A percentile compares a stretch with the other conserved stretches of the same genome.
Evolutionary conservation across 768 basidiomycete species (phyloP).

Genomic region (Rubroboletus pulcherrimus): DNA sequence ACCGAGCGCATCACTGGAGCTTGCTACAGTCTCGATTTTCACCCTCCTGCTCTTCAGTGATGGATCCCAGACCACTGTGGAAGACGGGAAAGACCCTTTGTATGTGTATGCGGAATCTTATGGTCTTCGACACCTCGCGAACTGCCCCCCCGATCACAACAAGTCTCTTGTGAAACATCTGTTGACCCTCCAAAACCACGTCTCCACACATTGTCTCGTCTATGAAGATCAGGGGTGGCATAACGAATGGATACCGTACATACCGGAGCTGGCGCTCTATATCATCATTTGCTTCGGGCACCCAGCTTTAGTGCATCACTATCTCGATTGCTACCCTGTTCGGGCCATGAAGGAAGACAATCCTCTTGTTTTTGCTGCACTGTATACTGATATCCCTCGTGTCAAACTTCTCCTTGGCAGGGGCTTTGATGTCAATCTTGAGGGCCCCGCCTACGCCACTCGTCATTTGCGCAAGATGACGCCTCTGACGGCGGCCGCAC

Average conservation of each 20-base stretch:
- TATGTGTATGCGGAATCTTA: background rate
- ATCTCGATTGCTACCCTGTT: background rate
- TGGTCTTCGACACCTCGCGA: background rate
- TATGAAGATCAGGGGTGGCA: background rate
- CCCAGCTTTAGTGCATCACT: background rate
- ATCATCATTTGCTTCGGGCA: background rate
- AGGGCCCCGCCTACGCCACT: background rate
- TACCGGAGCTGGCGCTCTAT: background rate
- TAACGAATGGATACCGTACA: background rate
- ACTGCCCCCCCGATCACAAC: background rate
- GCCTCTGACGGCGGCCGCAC: background rate
- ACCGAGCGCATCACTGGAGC: background rate
- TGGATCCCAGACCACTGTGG: background rate
- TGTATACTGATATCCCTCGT: background rate
- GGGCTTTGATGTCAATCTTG: background rate
- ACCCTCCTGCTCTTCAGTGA: background rate
- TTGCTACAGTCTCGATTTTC: background rate
- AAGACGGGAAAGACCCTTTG: background rate
- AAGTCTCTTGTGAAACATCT: background rate
- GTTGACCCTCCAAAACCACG: background rate
- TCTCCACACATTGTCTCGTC: background rate
- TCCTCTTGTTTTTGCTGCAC: background rate
- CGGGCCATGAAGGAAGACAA: background rate
- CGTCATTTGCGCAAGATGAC: background rate
- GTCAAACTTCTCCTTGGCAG: background rate